Evolutionary conservation across 169 alveolate genomes (phyloP), one percentile per base, ranked within the genome.

Genomic region (Eimeria nieschulzi): DNA sequence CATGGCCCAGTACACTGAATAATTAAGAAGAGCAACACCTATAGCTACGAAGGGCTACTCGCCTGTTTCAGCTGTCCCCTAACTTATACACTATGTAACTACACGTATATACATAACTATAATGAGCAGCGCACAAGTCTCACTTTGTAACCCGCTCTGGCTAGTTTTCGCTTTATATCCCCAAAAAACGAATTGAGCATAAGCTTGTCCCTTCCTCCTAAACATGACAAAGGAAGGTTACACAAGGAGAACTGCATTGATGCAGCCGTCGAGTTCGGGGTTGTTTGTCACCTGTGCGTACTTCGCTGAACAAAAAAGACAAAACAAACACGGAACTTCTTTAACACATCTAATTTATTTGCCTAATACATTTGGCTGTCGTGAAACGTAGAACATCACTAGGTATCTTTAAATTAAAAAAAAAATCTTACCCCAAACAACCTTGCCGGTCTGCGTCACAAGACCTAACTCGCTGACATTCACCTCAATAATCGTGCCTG

Each of bases 201-300:
- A 59, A 59, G 66, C 13, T 5, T 33, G 46, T 33, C 46, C 46
- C 46, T 33, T 33, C 46, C 46, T 33, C 46, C 46, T 33, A 33
- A 33, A 33, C 6, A 3, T 33, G 46, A 33, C 46, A 72, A 12
- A 5, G 63, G 64, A 23, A 54, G n/a, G 23, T 95, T 94, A 99
- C 83, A 98, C 99, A 73, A 99, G 97, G 83, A 99, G 96, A 17
- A 99, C 98, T 19, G 99, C 99, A 94, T 99, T 99, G 93, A 99
- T 99, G 95, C 99, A 99, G 25, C 99, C 99, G 95, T 99, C 99
- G 70, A 97, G 96, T 95, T 99, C 99, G 21, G 99, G 99, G 94
- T 99, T 99, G 95, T 99, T 99, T 9, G 99, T 98, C 54, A 99
- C 99, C 94, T 99, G 99, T 1, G 99, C 99, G 94, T 98, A 98